Evolutionary conservation across 305 asterid species (phyloP).

Genomic region (Rubia balearica): DNA sequence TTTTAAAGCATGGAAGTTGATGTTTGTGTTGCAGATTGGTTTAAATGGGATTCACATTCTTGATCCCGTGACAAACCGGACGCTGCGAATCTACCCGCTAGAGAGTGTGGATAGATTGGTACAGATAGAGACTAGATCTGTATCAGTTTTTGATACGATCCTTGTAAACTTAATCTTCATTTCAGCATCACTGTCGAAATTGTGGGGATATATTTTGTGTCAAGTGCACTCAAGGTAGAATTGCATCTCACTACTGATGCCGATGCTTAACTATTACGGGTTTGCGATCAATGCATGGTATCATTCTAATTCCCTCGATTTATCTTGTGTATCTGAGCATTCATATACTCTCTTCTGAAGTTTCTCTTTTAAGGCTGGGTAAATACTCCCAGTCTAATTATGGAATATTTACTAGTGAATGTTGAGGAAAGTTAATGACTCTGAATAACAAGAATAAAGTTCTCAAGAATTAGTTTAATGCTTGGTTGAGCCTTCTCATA

Average conservation of each 20-base stretch:
- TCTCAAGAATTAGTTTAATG: not conserved
- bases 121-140: not conserved
- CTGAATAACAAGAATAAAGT: not conserved
- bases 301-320: conserved; percentile 12
- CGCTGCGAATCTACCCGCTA: conserved; percentile 56
- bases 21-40: conserved; percentile 50
- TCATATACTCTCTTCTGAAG: not conserved
- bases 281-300: conserved; percentile 93
- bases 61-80: conserved; percentile 61
- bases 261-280: conserved; percentile 78
- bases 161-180: conserved; percentile 17
- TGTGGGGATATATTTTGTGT: conserved; percentile 95
- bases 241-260: conserved; percentile 68
- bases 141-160: conserved; percentile 7
- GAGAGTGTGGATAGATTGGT: conserved; percentile 44
- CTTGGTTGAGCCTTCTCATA: not conserved
- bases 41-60: conserved; percentile 75
- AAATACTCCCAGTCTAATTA: not conserved
- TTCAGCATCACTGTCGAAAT: conserved; percentile 86
- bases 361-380: not conserved
- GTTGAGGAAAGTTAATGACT: not conserved
- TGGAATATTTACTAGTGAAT: not conserved
- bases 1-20: not conserved
- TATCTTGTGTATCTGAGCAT: not conserved
- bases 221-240: conserved; percentile 95